Evolutionary conservation across 352 stramenopile genomes (phyloP).

Genomic region (Pythium volutum): DNA sequence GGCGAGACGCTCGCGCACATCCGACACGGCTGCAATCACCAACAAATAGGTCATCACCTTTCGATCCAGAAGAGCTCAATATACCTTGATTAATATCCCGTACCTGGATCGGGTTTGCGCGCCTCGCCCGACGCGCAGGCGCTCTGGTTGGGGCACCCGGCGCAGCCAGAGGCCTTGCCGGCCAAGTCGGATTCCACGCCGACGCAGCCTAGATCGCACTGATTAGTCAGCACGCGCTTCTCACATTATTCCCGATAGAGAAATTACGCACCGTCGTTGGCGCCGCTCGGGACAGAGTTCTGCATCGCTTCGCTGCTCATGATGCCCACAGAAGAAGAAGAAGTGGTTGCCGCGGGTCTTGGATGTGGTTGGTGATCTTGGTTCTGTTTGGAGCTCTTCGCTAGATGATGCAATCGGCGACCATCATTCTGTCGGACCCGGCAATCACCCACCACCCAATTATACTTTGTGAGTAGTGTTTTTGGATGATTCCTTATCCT

Average conservation of each 20-base stretch:
- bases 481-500: slow-evolving; percentile 16
- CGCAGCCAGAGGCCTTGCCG: slow-evolving; percentile 93
- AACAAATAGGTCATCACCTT: background rate
- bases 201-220: slow-evolving; percentile 78
- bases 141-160: slow-evolving; percentile 97
- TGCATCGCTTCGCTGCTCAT: slow-evolving; percentile 35
- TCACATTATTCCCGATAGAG: slow-evolving; percentile 20
- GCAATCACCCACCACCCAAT: slow-evolving; percentile 14
- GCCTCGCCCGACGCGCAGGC: slow-evolving; percentile 93
- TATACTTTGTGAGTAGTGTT: background rate
- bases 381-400: background rate
- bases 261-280: slow-evolving; percentile 48
- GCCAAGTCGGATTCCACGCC: slow-evolving; percentile 93
- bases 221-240: background rate
- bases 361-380: background rate
- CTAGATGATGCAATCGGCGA: slow-evolving; percentile 28
- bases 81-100: background rate
- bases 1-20: slow-evolving; percentile 85
- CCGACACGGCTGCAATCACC: slow-evolving; percentile 43
- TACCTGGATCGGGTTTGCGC: slow-evolving; percentile 79
- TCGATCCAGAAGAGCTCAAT: background rate
- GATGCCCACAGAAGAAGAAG: background rate
- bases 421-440: slow-evolving; percentile 17
- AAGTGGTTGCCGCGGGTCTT: too few species aligned
- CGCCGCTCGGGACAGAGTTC: slow-evolving; percentile 47